phyloP scores from a whole-genome alignment of 805 yeast species.

The Wickerhamiella australiensis region DNA sequence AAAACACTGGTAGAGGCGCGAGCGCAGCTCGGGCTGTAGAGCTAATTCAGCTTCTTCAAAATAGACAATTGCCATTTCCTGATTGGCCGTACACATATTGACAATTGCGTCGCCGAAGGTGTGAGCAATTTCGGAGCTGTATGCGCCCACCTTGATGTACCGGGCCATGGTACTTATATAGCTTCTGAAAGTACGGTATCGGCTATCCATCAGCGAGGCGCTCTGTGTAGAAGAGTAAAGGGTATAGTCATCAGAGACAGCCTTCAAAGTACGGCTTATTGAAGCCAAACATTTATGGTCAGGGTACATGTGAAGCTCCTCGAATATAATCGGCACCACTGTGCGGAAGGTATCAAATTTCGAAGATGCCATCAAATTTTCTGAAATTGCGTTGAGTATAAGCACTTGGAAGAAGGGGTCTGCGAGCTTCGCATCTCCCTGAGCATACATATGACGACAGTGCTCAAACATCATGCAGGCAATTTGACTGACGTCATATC shows the following conservation, averaged over 20 bases:
- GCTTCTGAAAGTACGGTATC: background rate
- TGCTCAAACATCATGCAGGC: background rate
- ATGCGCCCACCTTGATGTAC: background rate
- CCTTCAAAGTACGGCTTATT: background rate
- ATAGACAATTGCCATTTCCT: constrained; percentile 8
- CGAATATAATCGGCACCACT: background rate
- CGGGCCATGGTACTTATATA: background rate
- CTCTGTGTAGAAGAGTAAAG: background rate
- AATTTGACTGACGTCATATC: background rate
- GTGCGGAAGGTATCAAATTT: constrained; percentile 6
- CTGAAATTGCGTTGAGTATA: background rate
- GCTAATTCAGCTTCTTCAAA: constrained; percentile 2
- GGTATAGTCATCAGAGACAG: background rate
- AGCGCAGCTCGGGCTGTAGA: background rate
- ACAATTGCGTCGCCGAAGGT: background rate
- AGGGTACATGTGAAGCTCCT: background rate
- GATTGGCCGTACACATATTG: constrained; percentile 1
- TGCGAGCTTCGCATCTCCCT: background rate
- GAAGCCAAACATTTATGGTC: background rate
- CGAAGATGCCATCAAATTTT: background rate
- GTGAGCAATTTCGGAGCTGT: background rate
- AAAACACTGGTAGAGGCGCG: constrained; percentile 7
- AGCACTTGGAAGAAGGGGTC: background rate
- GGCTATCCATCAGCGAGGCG: background rate
- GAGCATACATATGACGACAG: background rate